These are phyloP conservation scores for Coffea humblotiana DNA, from an alignment of 305 asterid species.

Conservation along the genomic window DNA sequence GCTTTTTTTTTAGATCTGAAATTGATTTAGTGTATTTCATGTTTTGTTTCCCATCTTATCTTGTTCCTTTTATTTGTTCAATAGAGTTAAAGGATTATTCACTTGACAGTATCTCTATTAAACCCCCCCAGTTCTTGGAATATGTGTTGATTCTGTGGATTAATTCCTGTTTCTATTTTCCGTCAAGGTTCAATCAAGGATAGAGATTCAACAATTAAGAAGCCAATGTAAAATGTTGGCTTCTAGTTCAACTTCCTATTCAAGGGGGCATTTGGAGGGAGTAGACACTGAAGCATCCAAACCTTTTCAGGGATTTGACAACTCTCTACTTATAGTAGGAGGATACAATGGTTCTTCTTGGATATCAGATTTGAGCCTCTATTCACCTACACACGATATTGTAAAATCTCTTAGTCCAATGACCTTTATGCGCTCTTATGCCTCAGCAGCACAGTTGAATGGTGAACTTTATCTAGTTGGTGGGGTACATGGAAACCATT, in stretches of 20 bases:
- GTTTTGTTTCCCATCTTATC: not conserved
- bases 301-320: constrained; percentile 19
- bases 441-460: constrained; percentile 48
- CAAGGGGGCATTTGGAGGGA: constrained; percentile 20
- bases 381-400: constrained; percentile 40
- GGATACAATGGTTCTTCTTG: constrained; percentile 59
- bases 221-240: constrained; percentile 27
- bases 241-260: constrained; percentile 24
- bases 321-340: constrained; percentile 48
- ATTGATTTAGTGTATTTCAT: not conserved
- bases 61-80: not conserved
- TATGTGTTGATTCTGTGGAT: not conserved
- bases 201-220: constrained; percentile 40
- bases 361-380: constrained; percentile 41
- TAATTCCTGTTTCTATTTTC: constrained; percentile 13
- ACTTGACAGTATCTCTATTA: not conserved
- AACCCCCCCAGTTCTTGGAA: not conserved
- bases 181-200: constrained; percentile 42
- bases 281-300: constrained; percentile 11
- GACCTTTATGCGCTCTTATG: constrained; percentile 42
- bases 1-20: not conserved
- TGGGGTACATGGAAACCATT: constrained; percentile 40
- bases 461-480: constrained; percentile 57
- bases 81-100: not conserved
- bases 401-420: constrained; percentile 39